phyloP scores from a whole-genome alignment of 129 eudicot genomes.

The Rutidosis leptorrhynchoides region DNA sequence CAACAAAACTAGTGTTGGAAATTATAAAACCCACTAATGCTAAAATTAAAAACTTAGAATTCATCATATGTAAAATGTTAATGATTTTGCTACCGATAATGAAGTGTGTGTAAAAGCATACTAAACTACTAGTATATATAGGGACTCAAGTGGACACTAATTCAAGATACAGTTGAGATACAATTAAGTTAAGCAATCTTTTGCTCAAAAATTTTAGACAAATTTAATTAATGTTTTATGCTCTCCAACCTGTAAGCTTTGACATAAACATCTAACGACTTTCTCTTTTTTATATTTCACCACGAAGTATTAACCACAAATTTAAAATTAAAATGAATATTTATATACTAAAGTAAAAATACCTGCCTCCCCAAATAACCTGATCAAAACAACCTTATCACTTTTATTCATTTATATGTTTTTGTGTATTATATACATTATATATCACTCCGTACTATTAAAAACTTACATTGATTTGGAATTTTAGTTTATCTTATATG shows the following conservation, averaged over 20 bases:
- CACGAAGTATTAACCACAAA: not conserved
- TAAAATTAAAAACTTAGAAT: slow-evolving; percentile 22
- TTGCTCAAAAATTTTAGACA: slow-evolving; percentile 7
- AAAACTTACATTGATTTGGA: no score
- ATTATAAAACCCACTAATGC: slow-evolving; percentile 23
- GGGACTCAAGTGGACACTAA: slow-evolving; percentile 15
- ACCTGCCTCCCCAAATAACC: no score
- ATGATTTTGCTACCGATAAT: slow-evolving; percentile 1
- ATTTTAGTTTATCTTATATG: no score
- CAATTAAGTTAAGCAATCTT: slow-evolving; percentile 24
- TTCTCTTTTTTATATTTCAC: not conserved
- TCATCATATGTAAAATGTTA: slow-evolving; percentile 17
- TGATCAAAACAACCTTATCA: no score
- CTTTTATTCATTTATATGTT: no score
- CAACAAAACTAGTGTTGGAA: slow-evolving; percentile 18
- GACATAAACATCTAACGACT: slow-evolving; percentile 9
- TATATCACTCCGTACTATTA: no score
- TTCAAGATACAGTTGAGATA: slow-evolving; percentile 28
- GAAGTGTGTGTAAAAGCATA: slow-evolving; percentile 26
- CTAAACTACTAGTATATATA: slow-evolving; percentile 25
- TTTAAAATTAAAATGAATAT: no score
- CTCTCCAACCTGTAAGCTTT: slow-evolving; percentile 19
- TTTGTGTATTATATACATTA: no score
- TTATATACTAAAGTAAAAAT: no score
- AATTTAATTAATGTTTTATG: slow-evolving; percentile 5